phyloP scores from a whole-genome alignment of 2,329 filamentous ascomycete genomes.

The Xylariaceae sp. region DNA sequence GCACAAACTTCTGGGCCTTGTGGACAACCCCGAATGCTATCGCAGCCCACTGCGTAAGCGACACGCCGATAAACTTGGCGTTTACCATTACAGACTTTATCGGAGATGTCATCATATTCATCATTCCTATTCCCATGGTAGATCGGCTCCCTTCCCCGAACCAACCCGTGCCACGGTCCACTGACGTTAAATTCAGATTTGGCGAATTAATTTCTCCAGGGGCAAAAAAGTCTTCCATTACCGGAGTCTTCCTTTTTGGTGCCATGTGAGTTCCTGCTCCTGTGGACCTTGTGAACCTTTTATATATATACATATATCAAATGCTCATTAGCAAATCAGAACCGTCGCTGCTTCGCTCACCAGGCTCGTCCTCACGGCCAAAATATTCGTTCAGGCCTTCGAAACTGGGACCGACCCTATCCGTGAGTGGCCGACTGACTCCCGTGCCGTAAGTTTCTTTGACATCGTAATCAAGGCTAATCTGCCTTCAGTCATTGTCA shows the following conservation, averaged over 20 bases:
- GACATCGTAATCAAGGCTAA: too few species aligned
- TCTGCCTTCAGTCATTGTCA: not conserved
- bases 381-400: not conserved
- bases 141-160: too few species aligned
- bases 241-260: conserved; percentile 10
- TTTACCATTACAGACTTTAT: conserved; percentile 19
- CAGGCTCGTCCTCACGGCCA: conserved; percentile 4
- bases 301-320: too few species aligned
- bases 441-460: too few species aligned
- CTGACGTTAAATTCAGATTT: conserved; percentile 8
- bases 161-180: too few species aligned
- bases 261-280: conserved; percentile 5
- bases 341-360: conserved; percentile 6
- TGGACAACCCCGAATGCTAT: conserved; percentile 14
- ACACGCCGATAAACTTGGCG: conserved; percentile 4
- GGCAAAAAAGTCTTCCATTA: conserved; percentile 5
- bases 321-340: too few species aligned
- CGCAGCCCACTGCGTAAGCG: conserved; percentile 6
- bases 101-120: conserved; percentile 15
- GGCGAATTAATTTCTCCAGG: conserved; percentile 8
- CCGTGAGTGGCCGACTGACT: not conserved
- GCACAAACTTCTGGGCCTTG: conserved; percentile 9
- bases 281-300: not conserved
- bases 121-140: conserved; percentile 20
- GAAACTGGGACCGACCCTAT: not conserved